phyloP scores from a whole-genome alignment of 169 alveolate species.

The Neospora caninum region DNA sequence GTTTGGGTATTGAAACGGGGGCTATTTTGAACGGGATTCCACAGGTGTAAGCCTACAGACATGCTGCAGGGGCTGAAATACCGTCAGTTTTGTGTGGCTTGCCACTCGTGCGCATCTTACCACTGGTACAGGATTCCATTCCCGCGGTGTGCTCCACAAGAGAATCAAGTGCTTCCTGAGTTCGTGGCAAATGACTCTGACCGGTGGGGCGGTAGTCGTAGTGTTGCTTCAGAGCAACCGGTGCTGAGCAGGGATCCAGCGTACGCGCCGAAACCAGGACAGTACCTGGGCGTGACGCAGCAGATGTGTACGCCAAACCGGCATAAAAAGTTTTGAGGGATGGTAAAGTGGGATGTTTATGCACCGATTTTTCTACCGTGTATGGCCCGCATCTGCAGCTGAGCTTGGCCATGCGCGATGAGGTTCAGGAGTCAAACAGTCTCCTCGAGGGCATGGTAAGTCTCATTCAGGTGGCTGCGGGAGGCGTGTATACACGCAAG shows the following conservation, averaged over 20 bases:
- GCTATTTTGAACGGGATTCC: neutral
- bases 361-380: no score
- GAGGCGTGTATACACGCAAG: neutral
- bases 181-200: no score
- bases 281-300: neutral
- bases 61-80: neutral
- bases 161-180: no score
- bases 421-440: constrained; percentile 59
- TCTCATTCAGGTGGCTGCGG: neutral
- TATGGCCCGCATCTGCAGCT: constrained; percentile 36
- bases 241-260: neutral
- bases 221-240: no score
- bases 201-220: no score
- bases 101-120: no score
- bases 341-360: no score
- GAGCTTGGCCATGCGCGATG: constrained; percentile 68
- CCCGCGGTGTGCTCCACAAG: no score
- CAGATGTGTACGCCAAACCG: neutral
- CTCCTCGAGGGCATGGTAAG: constrained; percentile 63
- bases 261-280: neutral
- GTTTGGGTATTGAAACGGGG: neutral
- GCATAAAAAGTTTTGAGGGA: no score
- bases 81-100: neutral
- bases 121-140: no score
- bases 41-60: constrained; percentile 14